Evolutionary conservation across 768 basidiomycete genomes (phyloP).

Genomic region (Amanita thiersii): DNA sequence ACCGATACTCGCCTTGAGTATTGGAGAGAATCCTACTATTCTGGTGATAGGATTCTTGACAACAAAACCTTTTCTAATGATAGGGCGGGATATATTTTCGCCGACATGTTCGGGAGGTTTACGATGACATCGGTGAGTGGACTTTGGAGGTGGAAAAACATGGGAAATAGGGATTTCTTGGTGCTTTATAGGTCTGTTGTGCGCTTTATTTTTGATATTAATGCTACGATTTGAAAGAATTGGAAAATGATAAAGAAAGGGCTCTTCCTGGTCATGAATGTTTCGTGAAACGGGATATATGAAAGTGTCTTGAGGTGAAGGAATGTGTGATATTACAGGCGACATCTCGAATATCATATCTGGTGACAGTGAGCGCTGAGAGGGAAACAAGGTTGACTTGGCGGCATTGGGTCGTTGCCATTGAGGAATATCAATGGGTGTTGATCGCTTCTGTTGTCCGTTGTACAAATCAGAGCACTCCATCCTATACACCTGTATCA

Average conservation of each 20-base stretch:
- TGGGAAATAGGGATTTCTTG: conserved; percentile 10
- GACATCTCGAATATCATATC: conserved; percentile 52
- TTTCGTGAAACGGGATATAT: conserved; percentile 14
- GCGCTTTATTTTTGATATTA: neutral
- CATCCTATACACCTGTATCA: conserved; percentile 6
- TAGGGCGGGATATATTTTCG: conserved; percentile 13
- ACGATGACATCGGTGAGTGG: conserved; percentile 2
- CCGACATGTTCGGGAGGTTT: conserved; percentile 18
- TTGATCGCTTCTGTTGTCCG: conserved; percentile 21
- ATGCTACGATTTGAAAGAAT: conserved; percentile 13
- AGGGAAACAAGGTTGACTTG: conserved; percentile 23
- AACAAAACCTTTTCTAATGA: neutral
- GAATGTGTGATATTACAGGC: conserved; percentile 25
- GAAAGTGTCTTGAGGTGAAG: conserved; percentile 14
- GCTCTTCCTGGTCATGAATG: conserved; percentile 19
- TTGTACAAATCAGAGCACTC: conserved; percentile 10
- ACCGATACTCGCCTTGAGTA: neutral
- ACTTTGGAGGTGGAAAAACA: conserved; percentile 6
- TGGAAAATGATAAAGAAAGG: conserved; percentile 34
- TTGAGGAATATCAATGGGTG: conserved; percentile 39
- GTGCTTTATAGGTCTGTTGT: conserved; percentile 4
- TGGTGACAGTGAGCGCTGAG: conserved; percentile 26
- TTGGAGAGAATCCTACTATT: conserved; percentile 25
- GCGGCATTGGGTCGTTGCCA: conserved; percentile 19
- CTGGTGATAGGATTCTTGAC: conserved; percentile 17